Evolutionary conservation across 1,284 basidiomycete genomes (phyloP).

Genomic region (Lentinula novae-zelandiae): DNA sequence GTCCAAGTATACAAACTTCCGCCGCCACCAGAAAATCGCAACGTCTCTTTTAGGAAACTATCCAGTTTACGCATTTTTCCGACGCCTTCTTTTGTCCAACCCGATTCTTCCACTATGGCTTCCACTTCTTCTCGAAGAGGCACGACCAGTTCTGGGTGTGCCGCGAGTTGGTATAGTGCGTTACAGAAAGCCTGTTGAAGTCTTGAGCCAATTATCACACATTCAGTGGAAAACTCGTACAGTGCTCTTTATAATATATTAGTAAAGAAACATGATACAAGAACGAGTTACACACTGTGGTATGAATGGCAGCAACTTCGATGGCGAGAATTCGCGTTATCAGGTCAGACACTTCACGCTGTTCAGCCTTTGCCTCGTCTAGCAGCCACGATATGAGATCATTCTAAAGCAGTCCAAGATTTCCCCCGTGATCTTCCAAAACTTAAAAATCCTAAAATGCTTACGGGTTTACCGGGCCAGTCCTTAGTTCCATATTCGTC

Average conservation of each 20-base stretch:
- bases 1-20: conserved; percentile 13
- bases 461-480: conserved; percentile 7
- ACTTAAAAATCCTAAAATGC: background rate
- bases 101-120: conserved; percentile 23
- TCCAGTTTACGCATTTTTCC: conserved; percentile 34
- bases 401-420: background rate
- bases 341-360: background rate
- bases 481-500: background rate
- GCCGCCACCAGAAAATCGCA: conserved; percentile 25
- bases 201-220: background rate
- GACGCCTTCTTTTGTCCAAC: conserved; percentile 35
- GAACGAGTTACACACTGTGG: background rate
- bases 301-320: conserved; percentile 7
- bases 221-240: background rate
- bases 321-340: conserved; percentile 10
- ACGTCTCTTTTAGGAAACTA: conserved; percentile 35
- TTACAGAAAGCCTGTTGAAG: background rate
- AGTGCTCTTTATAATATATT: background rate
- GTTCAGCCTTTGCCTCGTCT: background rate
- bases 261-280: too few species aligned
- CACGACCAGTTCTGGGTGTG: conserved; percentile 27
- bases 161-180: conserved; percentile 25
- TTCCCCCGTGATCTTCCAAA: background rate
- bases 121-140: conserved; percentile 36
- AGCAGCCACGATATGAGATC: conserved; percentile 4